Percentiles rank a stretch among this genome's conserved stretches.
Conservation (phyloP, 495 filamentous ascomycete species). For the Talaromyces nanjingensis region DNA sequence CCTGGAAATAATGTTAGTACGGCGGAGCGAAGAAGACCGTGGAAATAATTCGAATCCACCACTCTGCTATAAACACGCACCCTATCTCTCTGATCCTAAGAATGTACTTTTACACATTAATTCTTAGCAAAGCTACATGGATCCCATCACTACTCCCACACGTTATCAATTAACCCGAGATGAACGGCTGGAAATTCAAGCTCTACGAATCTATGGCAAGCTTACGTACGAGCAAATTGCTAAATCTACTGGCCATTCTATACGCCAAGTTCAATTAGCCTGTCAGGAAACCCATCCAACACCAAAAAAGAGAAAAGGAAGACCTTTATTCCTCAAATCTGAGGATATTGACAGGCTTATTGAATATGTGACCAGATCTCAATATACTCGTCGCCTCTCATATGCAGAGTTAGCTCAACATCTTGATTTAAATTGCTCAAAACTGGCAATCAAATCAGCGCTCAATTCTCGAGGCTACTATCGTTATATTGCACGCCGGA, state of each 20-base stretch:
- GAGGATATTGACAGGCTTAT: not conserved
- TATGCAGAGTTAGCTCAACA: not conserved
- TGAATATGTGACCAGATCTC: not conserved
- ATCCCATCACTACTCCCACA: not conserved
- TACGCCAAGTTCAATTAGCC: not conserved
- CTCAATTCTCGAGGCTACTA: not conserved
- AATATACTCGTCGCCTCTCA: not conserved
- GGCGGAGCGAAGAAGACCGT: too few relatives aligned
- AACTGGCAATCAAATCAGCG: not conserved
- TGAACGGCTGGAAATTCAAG: not conserved
- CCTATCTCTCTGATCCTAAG: too few relatives aligned
- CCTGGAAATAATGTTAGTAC: too few relatives aligned
- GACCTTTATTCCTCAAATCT: not conserved
- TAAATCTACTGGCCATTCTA: not conserved
- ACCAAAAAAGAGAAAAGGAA: not conserved
- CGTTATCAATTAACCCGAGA: not conserved
- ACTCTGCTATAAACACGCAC: too few relatives aligned
- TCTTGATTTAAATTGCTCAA: not conserved
- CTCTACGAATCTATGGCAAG: not conserved
- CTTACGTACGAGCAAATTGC: not conserved
- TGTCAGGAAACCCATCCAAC: not conserved
- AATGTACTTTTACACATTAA: too few relatives aligned
- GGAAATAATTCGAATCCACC: too few relatives aligned
- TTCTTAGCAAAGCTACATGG: too few relatives aligned
- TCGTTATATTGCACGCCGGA: not conserved